phyloP scores from a whole-genome alignment of 2,329 filamentous ascomycete genomes.

The Epichloe brachyelytri region DNA sequence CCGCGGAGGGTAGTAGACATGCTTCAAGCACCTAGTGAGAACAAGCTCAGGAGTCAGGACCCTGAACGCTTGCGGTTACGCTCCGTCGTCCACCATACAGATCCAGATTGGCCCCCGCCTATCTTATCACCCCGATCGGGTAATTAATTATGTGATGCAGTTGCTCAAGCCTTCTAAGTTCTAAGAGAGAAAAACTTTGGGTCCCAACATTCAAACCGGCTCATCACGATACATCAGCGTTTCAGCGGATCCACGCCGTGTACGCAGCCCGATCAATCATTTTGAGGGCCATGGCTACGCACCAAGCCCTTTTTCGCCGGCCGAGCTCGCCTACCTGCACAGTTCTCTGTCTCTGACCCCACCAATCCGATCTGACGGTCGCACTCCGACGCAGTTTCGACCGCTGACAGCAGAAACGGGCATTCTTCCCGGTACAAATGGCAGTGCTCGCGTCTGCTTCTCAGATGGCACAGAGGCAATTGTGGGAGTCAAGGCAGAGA shows the following conservation, averaged over 20 bases:
- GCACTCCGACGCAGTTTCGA: slow-evolving; percentile 73
- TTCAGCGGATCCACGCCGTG: neutral
- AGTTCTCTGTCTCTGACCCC: slow-evolving; percentile 68
- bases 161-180: neutral
- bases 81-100: neutral
- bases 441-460: slow-evolving; percentile 86
- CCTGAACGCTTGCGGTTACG: neutral
- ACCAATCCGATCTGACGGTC: slow-evolving; percentile 81
- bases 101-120: neutral
- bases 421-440: slow-evolving; percentile 79
- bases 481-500: slow-evolving; percentile 89
- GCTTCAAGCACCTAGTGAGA: neutral
- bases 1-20: neutral
- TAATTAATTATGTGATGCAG: neutral
- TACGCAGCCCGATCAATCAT: neutral
- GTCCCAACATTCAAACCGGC: neutral
- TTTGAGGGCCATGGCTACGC: slow-evolving; percentile 42
- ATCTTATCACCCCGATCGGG: slow-evolving; percentile 1
- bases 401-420: slow-evolving; percentile 82
- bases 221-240: neutral
- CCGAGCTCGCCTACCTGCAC: slow-evolving; percentile 93
- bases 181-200: slow-evolving; percentile 3
- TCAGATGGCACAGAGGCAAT: slow-evolving; percentile 92
- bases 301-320: slow-evolving; percentile 75
- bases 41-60: neutral